These are phyloP conservation scores for Candida sonorensis DNA, from an alignment of 805 yeast species.

Conservation along the genomic window DNA sequence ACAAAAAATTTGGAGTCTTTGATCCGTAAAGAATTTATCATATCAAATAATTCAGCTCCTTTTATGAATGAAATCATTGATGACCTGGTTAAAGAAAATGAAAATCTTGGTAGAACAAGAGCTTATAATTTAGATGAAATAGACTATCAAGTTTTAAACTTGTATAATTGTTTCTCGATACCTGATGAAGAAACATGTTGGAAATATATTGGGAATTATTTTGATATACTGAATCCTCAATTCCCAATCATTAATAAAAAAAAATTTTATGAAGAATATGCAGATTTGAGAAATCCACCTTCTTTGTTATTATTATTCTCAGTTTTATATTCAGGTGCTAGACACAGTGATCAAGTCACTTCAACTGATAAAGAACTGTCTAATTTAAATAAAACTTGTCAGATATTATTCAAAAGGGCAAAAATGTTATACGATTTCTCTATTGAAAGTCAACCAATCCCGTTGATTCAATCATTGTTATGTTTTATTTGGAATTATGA, in stretches of 20 bases:
- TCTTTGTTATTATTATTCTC: slow-evolving; percentile 57
- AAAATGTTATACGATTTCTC: slow-evolving; percentile 64
- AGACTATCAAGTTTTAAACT: slow-evolving; percentile 56
- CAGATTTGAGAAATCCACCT: slow-evolving; percentile 52
- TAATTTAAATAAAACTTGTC: slow-evolving; percentile 34
- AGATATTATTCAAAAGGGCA: slow-evolving; percentile 33
- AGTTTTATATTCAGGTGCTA: slow-evolving; percentile 59
- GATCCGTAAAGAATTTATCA: slow-evolving; percentile 7
- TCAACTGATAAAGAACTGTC: slow-evolving; percentile 42
- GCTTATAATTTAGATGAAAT: slow-evolving; percentile 24
- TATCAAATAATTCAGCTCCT: slow-evolving; percentile 19
- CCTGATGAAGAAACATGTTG: slow-evolving; percentile 61
- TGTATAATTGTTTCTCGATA: slow-evolving; percentile 63
- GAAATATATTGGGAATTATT: slow-evolving; percentile 54
- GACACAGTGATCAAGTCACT: slow-evolving; percentile 49
- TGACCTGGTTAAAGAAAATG: slow-evolving; percentile 12
- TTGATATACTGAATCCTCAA: slow-evolving; percentile 52
- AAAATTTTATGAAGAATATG: slow-evolving; percentile 51
- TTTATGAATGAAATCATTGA: slow-evolving; percentile 16
- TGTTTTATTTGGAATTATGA: slow-evolving; percentile 20
- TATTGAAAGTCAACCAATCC: slow-evolving; percentile 60
- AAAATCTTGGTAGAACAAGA: slow-evolving; percentile 10
- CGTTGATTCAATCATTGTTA: slow-evolving; percentile 51
- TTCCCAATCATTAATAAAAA: slow-evolving; percentile 67
- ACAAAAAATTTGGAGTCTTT: slow-evolving; percentile 8